phyloP scores from a whole-genome alignment of 805 yeast genomes.

The Alloascoidea hylecoeti region DNA sequence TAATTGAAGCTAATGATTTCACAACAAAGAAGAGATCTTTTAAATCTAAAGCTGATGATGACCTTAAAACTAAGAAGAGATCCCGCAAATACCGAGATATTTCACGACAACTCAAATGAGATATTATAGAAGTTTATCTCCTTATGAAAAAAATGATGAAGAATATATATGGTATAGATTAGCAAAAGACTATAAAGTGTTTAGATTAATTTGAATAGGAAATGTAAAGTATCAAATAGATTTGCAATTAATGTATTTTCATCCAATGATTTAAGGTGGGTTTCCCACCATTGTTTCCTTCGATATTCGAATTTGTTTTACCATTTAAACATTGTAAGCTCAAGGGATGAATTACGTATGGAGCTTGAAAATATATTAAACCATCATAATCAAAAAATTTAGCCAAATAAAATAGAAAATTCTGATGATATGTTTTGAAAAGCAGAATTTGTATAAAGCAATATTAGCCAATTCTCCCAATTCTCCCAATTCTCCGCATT shows the following conservation, averaged over 20 bases:
- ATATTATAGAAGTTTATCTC: too few relatives aligned
- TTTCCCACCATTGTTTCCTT: slow-evolving; percentile 10
- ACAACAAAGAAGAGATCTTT: too few relatives aligned
- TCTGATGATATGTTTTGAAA: slow-evolving; percentile 40
- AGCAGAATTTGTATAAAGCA: slow-evolving; percentile 12
- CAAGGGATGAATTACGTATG: background rate
- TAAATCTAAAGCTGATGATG: too few relatives aligned
- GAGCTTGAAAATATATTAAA: slow-evolving; percentile 32
- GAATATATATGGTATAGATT: too few relatives aligned
- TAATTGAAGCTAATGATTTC: too few relatives aligned
- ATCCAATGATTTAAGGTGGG: slow-evolving; percentile 8
- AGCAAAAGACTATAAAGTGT: slow-evolving; percentile 29
- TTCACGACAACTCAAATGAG: too few relatives aligned
- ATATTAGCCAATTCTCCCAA: slow-evolving; percentile 32
- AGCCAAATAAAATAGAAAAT: slow-evolving; percentile 46
- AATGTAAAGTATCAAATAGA: slow-evolving; percentile 41
- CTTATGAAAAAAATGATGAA: too few relatives aligned
- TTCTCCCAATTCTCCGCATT: slow-evolving; percentile 11
- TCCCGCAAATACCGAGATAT: too few relatives aligned
- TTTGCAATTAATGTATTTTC: slow-evolving; percentile 25
- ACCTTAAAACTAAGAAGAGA: too few relatives aligned
- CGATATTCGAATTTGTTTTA: slow-evolving; percentile 16
- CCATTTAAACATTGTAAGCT: slow-evolving; percentile 12
- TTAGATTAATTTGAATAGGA: slow-evolving; percentile 8
- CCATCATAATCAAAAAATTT: slow-evolving; percentile 35